phyloP scores from a whole-genome alignment of 805 yeast genomes.

The Candida maris region DNA sequence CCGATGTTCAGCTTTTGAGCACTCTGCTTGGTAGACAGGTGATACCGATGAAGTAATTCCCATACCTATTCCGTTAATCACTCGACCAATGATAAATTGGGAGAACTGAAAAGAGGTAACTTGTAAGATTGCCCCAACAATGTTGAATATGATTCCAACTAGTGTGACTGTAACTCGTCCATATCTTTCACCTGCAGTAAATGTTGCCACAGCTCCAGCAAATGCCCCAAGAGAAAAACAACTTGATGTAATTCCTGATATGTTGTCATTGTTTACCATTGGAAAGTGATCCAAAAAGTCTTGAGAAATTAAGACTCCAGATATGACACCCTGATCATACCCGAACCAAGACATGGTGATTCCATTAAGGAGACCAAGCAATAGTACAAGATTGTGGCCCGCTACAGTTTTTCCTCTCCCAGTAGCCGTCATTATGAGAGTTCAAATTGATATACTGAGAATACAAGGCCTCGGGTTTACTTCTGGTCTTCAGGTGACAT shows the following conservation, averaged over 20 bases:
- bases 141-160: conserved; percentile 32
- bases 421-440: too few relatives aligned
- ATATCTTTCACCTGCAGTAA: conserved; percentile 29
- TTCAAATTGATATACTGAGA: too few relatives aligned
- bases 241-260: conserved; percentile 40
- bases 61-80: conserved; percentile 43
- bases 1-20: conserved; percentile 35
- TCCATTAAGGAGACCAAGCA: conserved; percentile 1
- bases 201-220: conserved; percentile 32
- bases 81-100: conserved; percentile 42
- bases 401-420: background rate
- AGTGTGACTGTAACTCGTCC: conserved; percentile 39
- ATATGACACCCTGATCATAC: conserved; percentile 49
- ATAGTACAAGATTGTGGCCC: background rate
- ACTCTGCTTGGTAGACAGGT: conserved; percentile 46
- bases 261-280: conserved; percentile 36
- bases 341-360: conserved; percentile 20
- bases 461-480: too few relatives aligned
- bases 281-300: conserved; percentile 14
- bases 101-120: conserved; percentile 36
- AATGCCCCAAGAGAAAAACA: conserved; percentile 36
- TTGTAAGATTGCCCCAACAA: conserved; percentile 32
- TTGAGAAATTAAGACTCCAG: conserved; percentile 34
- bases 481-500: too few relatives aligned
- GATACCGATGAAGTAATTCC: conserved; percentile 43